A percentile compares a stretch with the other conserved stretches of the same genome.
Conservation (phyloP, 192 early-diverging fungal genomes). For the Coemansia sp. region DNA sequence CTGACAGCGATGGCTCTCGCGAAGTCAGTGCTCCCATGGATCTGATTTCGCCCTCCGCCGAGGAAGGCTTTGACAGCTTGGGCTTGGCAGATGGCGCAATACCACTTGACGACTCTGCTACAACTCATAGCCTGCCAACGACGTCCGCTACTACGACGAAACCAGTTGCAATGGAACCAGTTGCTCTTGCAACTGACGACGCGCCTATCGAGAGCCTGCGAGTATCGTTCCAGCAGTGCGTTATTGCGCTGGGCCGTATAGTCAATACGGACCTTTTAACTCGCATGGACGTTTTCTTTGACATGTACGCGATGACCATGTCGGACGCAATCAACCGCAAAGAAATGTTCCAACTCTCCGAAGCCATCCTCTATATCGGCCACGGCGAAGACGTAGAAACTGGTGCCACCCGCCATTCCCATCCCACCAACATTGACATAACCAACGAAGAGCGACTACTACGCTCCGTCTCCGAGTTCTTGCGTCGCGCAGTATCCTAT, state of each 20-base stretch:
- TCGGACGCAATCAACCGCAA: conserved; percentile 69
- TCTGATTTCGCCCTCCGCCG: conserved; percentile 13
- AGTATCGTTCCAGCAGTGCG: conserved; percentile 79
- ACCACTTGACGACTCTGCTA: not conserved
- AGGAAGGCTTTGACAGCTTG: not conserved
- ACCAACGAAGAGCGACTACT: conserved; percentile 55
- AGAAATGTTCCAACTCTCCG: conserved; percentile 83
- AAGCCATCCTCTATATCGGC: conserved; percentile 80
- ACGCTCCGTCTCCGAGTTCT: conserved; percentile 41
- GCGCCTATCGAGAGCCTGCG: conserved; percentile 33
- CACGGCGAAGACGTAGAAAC: conserved; percentile 43
- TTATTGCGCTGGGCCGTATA: conserved; percentile 75
- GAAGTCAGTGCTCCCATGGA: not conserved
- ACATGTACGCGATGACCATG: conserved; percentile 72
- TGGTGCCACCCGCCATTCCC: not conserved
- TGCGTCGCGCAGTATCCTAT: conserved; percentile 33
- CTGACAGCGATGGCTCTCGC: conserved; percentile 14
- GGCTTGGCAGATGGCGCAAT: not conserved
- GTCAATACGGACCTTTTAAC: conserved; percentile 79
- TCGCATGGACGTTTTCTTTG: conserved; percentile 80
- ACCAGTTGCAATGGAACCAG: not conserved
- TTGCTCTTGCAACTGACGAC: not conserved
- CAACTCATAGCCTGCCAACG: not conserved
- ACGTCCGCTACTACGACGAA: not conserved
- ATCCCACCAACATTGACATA: conserved; percentile 16